Percentiles rank a stretch among this genome's conserved stretches.
Conservation (phyloP, 225 moss, liverwort and hornwort species). For the Pleurozium schreberi region DNA sequence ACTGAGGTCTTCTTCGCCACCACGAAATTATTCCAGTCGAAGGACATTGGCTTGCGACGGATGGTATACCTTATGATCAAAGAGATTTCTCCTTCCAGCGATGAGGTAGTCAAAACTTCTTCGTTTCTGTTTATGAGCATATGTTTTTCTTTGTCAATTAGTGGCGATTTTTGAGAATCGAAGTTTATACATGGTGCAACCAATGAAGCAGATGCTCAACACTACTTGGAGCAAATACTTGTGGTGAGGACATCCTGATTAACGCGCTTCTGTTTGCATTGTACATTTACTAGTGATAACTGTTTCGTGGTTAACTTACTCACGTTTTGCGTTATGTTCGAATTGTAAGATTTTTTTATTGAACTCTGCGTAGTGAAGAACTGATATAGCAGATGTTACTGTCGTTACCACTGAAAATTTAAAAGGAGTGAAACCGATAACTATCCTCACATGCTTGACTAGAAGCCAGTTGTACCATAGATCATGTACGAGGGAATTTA, state of each 20-base stretch:
- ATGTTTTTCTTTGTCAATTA: not conserved
- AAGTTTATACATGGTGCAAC: not conserved
- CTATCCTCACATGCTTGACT: not conserved
- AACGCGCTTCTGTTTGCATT: not conserved
- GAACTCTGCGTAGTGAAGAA: not conserved
- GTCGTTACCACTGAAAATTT: not conserved
- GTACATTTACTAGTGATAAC: not conserved
- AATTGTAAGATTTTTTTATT: not conserved
- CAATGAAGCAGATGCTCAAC: not conserved
- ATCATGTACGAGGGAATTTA: not conserved
- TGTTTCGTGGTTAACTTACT: not conserved
- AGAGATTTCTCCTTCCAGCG: constrained; percentile 82
- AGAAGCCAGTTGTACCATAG: not conserved
- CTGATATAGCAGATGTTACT: not conserved
- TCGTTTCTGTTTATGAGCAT: not conserved
- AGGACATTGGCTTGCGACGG: constrained; percentile 73
- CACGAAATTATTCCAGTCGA: constrained; percentile 85
- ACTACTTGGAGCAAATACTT: not conserved
- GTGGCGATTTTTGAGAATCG: not conserved
- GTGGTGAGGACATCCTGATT: not conserved
- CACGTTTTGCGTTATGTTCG: not conserved
- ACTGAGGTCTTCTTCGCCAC: constrained; percentile 92
- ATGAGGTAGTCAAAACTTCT: constrained; percentile 36
- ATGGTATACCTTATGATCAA: constrained; percentile 96
- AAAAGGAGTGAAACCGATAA: not conserved